These are phyloP conservation scores for Colletotrichum godetiae DNA, from an alignment of 2,329 filamentous ascomycete species.

Conservation along the genomic window DNA sequence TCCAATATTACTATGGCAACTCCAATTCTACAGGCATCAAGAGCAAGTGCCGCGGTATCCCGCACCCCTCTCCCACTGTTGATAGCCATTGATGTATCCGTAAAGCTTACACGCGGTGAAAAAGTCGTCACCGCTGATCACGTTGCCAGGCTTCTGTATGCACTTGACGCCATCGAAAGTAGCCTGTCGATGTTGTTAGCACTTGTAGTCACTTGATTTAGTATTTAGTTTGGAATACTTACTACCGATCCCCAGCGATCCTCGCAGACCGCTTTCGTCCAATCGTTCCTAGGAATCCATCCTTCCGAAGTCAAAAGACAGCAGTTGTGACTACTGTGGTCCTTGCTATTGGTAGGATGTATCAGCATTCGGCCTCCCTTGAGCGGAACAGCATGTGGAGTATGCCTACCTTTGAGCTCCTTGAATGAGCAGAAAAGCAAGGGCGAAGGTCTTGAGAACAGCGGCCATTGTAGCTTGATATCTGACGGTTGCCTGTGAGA, in stretches of 20 bases:
- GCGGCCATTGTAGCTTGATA: background rate
- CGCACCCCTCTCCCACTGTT: background rate
- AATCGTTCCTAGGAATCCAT: background rate
- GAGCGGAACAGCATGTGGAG: background rate
- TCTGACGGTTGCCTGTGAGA: background rate
- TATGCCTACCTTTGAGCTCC: background rate
- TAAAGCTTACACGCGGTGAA: background rate
- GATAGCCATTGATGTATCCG: background rate
- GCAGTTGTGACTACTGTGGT: background rate
- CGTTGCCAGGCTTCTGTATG: background rate
- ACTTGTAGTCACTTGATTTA: background rate
- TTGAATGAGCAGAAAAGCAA: background rate
- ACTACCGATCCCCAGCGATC: background rate
- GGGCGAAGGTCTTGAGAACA: background rate
- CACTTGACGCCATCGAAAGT: background rate
- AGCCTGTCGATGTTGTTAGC: background rate
- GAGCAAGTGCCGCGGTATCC: background rate
- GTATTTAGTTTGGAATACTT: background rate
- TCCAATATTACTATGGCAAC: too few species aligned
- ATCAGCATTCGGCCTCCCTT: background rate
- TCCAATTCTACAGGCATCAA: background rate
- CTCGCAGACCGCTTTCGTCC: background rate
- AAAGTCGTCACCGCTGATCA: background rate
- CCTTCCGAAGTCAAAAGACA: background rate
- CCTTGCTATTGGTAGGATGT: background rate